Evolutionary conservation across 2,329 filamentous ascomycete genomes (phyloP).

Genomic region (Fusarium bactridioides): DNA sequence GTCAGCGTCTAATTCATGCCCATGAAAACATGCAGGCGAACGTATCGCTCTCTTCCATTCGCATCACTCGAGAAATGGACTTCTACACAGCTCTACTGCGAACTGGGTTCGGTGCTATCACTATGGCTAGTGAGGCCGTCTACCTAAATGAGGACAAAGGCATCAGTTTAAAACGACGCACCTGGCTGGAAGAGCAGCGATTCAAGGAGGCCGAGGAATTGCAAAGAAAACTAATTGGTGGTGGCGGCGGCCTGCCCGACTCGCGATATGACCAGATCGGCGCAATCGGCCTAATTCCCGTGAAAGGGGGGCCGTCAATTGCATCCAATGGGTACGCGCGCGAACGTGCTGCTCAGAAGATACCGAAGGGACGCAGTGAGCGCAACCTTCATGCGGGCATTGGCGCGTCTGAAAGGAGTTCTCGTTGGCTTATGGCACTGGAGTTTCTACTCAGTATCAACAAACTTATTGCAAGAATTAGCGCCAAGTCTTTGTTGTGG

Average conservation of each 20-base stretch:
- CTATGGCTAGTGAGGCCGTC: slow-evolving; percentile 93
- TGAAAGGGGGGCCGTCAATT: slow-evolving; percentile 55
- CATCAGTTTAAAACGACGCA: slow-evolving; percentile 77
- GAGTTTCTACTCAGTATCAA: slow-evolving; percentile 81
- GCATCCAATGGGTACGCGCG: slow-evolving; percentile 69
- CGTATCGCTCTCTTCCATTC: slow-evolving; percentile 81
- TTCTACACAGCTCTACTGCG: slow-evolving; percentile 92
- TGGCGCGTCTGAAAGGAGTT: slow-evolving; percentile 79
- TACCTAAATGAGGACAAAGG: slow-evolving; percentile 89
- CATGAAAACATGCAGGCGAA: slow-evolving; percentile 94
- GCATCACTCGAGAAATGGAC: slow-evolving; percentile 87
- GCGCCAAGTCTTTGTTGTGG: slow-evolving; percentile 57
- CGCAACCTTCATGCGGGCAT: slow-evolving; percentile 69
- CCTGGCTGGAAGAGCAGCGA: slow-evolving; percentile 92
- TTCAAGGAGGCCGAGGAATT: slow-evolving; percentile 76
- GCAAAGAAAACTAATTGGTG: slow-evolving; percentile 59
- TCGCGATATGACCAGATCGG: slow-evolving; percentile 62
- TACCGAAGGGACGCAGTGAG: slow-evolving; percentile 56
- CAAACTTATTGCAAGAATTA: slow-evolving; percentile 46
- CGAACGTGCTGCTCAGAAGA: slow-evolving; percentile 72
- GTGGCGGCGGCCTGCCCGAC: slow-evolving; percentile 56
- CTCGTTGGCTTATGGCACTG: slow-evolving; percentile 77
- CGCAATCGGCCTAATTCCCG: slow-evolving; percentile 63
- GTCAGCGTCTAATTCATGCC: slow-evolving; percentile 72
- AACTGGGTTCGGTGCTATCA: slow-evolving; percentile 86